A percentile compares a stretch with the other conserved stretches of the same genome.
Evolutionary conservation across 352 stramenopile genomes (phyloP).

Genomic region (Phytopythium aichiense): DNA sequence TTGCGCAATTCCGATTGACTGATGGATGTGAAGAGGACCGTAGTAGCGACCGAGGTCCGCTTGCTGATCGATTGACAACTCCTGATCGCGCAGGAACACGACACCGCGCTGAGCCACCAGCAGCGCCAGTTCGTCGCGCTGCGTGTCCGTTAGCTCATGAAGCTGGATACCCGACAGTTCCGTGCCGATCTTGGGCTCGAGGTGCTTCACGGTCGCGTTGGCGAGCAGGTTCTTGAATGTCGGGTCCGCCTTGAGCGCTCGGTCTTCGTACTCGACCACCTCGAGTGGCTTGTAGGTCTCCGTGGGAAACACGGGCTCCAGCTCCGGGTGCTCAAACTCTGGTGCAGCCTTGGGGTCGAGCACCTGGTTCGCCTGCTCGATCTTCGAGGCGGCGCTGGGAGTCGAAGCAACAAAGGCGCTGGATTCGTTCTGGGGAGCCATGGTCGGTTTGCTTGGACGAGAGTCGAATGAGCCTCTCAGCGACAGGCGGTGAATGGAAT

Average conservation of each 20-base stretch:
- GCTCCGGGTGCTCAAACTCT: conserved; percentile 14
- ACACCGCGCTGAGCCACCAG: no score
- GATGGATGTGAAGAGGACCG: no score
- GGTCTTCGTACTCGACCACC: conserved; percentile 1
- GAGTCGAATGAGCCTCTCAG: background rate
- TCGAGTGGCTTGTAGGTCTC: conserved; percentile 14
- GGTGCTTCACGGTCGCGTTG: conserved; percentile 14
- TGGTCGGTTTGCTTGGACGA: background rate
- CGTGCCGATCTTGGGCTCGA: conserved; percentile 21
- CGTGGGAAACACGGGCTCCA: conserved; percentile 22
- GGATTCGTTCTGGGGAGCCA: background rate
- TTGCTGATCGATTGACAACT: no score
- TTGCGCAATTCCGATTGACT: no score
- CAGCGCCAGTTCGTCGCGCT: conserved; percentile 8
- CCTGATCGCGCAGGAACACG: no score
- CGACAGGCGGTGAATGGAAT: background rate
- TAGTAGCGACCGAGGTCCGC: no score
- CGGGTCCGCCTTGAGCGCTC: conserved; percentile 3
- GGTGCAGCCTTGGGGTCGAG: conserved; percentile 2
- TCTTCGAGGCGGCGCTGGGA: background rate
- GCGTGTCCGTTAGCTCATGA: conserved; percentile 21
- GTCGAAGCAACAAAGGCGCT: background rate
- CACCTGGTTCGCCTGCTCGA: conserved; percentile 8
- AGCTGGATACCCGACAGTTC: conserved; percentile 22
- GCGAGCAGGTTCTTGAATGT: conserved; percentile 9